These are phyloP conservation scores for Schizothecium vesticola DNA, from an alignment of 495 filamentous ascomycete species.

Conservation along the genomic window DNA sequence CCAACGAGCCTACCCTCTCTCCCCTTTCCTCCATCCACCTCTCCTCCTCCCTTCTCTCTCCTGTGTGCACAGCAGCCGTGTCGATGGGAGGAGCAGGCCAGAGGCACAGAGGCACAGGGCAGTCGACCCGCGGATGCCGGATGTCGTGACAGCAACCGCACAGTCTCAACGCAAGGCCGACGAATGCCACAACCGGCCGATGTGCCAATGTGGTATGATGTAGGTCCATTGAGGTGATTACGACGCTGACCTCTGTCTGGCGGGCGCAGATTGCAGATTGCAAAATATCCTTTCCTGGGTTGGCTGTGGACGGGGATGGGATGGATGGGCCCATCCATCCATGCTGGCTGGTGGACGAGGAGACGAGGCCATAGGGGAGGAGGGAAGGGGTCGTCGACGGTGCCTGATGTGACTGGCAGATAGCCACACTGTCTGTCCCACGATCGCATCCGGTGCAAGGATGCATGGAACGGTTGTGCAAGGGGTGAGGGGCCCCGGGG, in stretches of 20 bases:
- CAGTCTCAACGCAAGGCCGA: too few relatives aligned
- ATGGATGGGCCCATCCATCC: not conserved
- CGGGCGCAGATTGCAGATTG: slow-evolving; percentile 4
- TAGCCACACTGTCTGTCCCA: slow-evolving; percentile 6
- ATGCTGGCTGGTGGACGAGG: not conserved
- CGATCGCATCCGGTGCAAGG: slow-evolving; percentile 14
- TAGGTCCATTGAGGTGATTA: not conserved
- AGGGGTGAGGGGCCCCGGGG: not conserved
- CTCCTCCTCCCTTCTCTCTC: not conserved
- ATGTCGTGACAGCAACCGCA: not conserved
- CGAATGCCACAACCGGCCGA: not conserved
- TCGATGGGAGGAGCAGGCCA: not conserved
- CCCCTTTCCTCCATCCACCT: too few relatives aligned
- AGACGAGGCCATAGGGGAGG: not conserved
- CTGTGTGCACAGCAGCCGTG: not conserved
- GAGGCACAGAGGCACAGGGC: not conserved
- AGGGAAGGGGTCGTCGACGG: not conserved
- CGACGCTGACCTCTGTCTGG: slow-evolving; percentile 10
- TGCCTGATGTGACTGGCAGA: slow-evolving; percentile 12
- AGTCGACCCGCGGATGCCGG: too few relatives aligned
- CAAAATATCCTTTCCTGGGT: slow-evolving; percentile 1
- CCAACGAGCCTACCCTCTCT: too few relatives aligned
- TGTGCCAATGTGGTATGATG: not conserved
- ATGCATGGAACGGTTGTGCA: not conserved
- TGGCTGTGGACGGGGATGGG: not conserved